Conservation (phyloP, 176 grass and related monocot genomes). For the Saccharum officinarum region DNA sequence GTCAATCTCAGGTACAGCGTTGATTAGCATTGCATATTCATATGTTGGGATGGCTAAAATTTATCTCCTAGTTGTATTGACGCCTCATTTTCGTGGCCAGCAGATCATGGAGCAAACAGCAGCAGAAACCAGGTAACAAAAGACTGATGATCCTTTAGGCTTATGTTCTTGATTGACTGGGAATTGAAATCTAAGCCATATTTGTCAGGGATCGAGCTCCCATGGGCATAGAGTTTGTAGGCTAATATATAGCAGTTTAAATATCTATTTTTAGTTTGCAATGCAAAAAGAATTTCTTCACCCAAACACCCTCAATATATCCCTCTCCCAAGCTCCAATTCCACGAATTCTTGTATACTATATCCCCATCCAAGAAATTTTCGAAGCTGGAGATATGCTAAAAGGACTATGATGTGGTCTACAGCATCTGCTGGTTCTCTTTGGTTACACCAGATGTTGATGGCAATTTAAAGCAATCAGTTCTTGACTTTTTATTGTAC, state of each 20-base stretch:
- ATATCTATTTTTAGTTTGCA: background rate
- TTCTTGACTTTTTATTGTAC: conserved; percentile 1
- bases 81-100: conserved; percentile 27
- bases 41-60: conserved; percentile 16
- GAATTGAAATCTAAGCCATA: background rate
- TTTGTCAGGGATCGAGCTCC: background rate
- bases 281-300: background rate
- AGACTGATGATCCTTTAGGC: conserved; percentile 3
- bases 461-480: background rate
- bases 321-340: background rate
- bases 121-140: conserved; percentile 54
- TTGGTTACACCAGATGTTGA: conserved; percentile 32
- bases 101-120: conserved; percentile 46
- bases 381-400: background rate
- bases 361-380: background rate
- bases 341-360: background rate
- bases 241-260: background rate
- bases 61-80: conserved; percentile 29
- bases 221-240: background rate
- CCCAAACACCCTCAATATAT: background rate
- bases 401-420: background rate
- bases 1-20: conserved; percentile 47
- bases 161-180: conserved; percentile 25
- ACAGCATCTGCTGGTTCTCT: conserved; percentile 31
- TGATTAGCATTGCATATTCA: conserved; percentile 31